A percentile compares a stretch with the other conserved stretches of the same genome.
Conservation (phyloP, 2,329 filamentous ascomycete genomes). For the Aspergillus neoniger region DNA sequence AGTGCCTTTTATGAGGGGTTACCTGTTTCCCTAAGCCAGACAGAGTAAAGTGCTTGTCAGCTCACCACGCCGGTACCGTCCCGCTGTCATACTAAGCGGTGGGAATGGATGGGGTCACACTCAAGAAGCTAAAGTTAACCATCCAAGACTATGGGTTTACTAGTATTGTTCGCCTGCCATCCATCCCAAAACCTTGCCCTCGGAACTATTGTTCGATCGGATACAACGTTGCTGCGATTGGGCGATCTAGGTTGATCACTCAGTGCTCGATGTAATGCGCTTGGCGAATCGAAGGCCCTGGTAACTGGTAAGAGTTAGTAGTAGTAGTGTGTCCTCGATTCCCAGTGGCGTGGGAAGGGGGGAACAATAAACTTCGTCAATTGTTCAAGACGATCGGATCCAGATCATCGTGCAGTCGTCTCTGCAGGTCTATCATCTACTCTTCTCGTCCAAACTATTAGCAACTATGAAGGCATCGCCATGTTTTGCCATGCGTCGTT, state of each 20-base stretch:
- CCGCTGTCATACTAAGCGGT: slow-evolving; percentile 6
- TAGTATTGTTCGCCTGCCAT: not conserved
- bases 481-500: not conserved
- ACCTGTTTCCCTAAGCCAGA: not conserved
- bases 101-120: not conserved
- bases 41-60: not conserved
- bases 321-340: not conserved
- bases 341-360: not conserved
- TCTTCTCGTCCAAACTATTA: slow-evolving; percentile 3
- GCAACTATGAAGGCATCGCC: slow-evolving; percentile 4
- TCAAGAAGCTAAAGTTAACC: slow-evolving; percentile 7
- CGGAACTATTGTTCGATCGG: slow-evolving; percentile 1
- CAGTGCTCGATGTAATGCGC: slow-evolving; percentile 1
- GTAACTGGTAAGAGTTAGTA: too few species aligned
- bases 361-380: slow-evolving; percentile 21
- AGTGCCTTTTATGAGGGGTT: not conserved
- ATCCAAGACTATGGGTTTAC: not conserved
- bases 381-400: slow-evolving; percentile 14
- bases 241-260: slow-evolving; percentile 11
- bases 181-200: not conserved
- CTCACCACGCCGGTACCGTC: slow-evolving; percentile 5
- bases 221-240: slow-evolving; percentile 12
- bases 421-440: slow-evolving; percentile 2
- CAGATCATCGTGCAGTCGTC: slow-evolving; percentile 12
- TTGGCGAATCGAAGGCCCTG: not conserved